phyloP scores from a whole-genome alignment of 164 flowering plant species.

The Kingdonia uniflora region DNA sequence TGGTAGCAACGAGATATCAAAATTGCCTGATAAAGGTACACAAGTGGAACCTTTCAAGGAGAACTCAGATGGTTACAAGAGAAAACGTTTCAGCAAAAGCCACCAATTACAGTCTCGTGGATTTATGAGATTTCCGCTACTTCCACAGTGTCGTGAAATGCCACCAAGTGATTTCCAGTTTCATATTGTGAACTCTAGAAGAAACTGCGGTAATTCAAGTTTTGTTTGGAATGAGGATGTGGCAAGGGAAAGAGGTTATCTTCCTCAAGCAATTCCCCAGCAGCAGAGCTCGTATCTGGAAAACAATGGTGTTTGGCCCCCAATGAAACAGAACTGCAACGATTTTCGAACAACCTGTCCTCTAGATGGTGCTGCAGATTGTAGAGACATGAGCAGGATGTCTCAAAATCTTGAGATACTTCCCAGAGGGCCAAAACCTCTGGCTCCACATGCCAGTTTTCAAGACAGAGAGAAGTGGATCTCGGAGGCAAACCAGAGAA shows the following conservation, averaged over 20 bases:
- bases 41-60: conserved; percentile 12
- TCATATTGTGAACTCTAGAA: conserved; percentile 17
- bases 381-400: conserved; percentile 10
- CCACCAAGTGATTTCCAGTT: conserved; percentile 18
- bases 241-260: conserved; percentile 12
- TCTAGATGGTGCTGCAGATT: conserved; percentile 17
- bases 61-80: conserved; percentile 17
- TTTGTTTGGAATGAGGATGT: conserved; percentile 19
- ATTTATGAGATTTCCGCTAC: conserved; percentile 13
- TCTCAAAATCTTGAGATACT: conserved; percentile 10
- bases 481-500: conserved; percentile 14
- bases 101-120: conserved; percentile 14
- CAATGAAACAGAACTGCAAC: conserved; percentile 16
- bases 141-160: conserved; percentile 14
- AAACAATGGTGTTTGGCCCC: conserved; percentile 17
- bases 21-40: conserved; percentile 18
- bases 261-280: conserved; percentile 14
- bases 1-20: too few relatives aligned
- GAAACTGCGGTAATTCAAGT: conserved; percentile 12
- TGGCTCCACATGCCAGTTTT: too few relatives aligned
- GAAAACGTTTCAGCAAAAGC: too few relatives aligned
- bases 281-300: conserved; percentile 14
- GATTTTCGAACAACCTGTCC: conserved; percentile 9
- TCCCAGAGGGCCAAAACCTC: conserved; percentile 4
- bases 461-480: background rate